phyloP scores from a whole-genome alignment of 2,329 filamentous ascomycete species.

The Leptographium procerum region DNA sequence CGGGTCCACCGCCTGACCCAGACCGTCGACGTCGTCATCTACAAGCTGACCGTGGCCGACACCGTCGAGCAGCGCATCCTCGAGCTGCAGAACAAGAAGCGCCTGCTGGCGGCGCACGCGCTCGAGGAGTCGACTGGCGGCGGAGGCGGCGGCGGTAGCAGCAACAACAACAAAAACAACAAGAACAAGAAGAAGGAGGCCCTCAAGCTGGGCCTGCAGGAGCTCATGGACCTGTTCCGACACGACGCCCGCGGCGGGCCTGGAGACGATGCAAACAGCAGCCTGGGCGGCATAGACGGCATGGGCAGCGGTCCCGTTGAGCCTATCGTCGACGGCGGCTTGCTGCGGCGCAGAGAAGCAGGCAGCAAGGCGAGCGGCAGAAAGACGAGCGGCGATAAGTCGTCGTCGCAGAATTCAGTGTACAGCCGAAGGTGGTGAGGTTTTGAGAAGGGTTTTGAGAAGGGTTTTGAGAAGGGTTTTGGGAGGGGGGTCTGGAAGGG shows the following conservation, averaged over 20 bases:
- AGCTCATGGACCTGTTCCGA: slow-evolving; percentile 84
- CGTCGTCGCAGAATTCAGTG: slow-evolving; percentile 3
- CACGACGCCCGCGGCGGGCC: slow-evolving; percentile 33
- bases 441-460: no score
- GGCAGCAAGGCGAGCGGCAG: not conserved
- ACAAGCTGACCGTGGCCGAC: slow-evolving; percentile 77
- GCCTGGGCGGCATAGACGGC: not conserved
- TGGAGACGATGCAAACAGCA: not conserved
- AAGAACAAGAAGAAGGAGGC: slow-evolving; percentile 41
- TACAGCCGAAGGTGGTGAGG: slow-evolving; percentile 11
- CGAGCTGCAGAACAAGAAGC: slow-evolving; percentile 89
- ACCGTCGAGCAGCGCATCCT: slow-evolving; percentile 91
- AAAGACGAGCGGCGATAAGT: not conserved
- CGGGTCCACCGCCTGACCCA: slow-evolving; percentile 97
- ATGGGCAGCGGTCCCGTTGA: not conserved
- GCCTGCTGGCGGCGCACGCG: slow-evolving; percentile 78
- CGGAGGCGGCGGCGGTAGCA: slow-evolving; percentile 13
- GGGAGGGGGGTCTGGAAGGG: no score
- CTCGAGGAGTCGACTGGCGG: slow-evolving; percentile 61
- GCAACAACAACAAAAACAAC: not conserved
- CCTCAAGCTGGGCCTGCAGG: slow-evolving; percentile 80
- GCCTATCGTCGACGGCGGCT: not conserved
- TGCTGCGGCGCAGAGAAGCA: slow-evolving; percentile 6
- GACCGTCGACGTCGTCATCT: slow-evolving; percentile 87
- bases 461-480: no score